A percentile compares a stretch with the other conserved stretches of the same genome.
These are phyloP conservation scores for Zygoascus biomembranicola DNA, from an alignment of 805 yeast species.

Conservation along the genomic window DNA sequence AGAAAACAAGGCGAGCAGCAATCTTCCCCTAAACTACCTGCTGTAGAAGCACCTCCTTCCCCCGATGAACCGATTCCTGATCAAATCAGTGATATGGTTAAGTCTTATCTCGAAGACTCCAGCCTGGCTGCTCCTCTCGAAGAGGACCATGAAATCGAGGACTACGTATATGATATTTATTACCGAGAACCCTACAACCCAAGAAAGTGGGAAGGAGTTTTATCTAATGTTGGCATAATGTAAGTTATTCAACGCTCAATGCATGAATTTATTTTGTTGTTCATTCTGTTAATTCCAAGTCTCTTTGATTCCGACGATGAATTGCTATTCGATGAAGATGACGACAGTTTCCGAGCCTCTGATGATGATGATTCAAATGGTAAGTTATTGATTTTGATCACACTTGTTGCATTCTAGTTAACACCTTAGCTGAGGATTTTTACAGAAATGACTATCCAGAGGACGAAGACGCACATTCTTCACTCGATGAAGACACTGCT, in stretches of 20 bases:
- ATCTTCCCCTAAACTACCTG: background rate
- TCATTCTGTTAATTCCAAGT: constrained; percentile 8
- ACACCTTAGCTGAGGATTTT: constrained; percentile 63
- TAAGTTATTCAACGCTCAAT: constrained; percentile 17
- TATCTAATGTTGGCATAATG: constrained; percentile 24
- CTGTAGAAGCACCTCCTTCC: constrained; percentile 15
- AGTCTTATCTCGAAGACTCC: background rate
- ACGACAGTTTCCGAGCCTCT: constrained; percentile 21
- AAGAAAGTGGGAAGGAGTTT: constrained; percentile 30
- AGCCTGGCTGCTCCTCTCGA: background rate
- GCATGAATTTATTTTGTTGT: background rate
- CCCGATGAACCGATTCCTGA: constrained; percentile 51
- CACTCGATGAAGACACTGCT: constrained; percentile 28
- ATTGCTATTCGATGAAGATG: constrained; percentile 29
- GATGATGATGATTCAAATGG: constrained; percentile 35
- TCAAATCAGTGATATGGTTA: constrained; percentile 2
- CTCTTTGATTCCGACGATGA: constrained; percentile 22
- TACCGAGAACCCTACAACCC: constrained; percentile 49
- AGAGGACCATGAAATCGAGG: constrained; percentile 35
- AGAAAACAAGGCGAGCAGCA: background rate
- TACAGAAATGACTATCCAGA: constrained; percentile 93
- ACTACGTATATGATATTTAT: constrained; percentile 89
- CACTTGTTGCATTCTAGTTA: background rate
- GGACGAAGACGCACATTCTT: constrained; percentile 48
- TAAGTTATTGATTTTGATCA: constrained; percentile 4